Evolutionary conservation across 305 asterid genomes (phyloP), one percentile per base, ranked within the genome.

Genomic region (Rubia peregrina): DNA sequence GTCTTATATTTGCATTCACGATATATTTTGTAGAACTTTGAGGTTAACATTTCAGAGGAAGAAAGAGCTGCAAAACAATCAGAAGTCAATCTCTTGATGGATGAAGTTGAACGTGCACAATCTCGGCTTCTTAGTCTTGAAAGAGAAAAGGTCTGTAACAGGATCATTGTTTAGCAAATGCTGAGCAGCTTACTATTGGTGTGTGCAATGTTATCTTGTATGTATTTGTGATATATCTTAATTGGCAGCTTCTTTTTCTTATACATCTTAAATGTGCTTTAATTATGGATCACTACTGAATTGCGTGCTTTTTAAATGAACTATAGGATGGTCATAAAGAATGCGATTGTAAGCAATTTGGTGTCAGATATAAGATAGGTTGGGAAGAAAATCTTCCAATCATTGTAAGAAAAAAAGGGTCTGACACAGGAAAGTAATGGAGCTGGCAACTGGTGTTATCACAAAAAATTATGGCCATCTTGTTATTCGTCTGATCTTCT

Each of bases 61-160:
- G 97, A 90, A 40, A 80, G 88, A 80, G 99, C 97, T 65, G 79
- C 87, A 59, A 95, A 95, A 72, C 99, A 95, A 80, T 87, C 99
- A 24, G 99, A 95, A 86, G 88, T 88, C 78, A 92, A 85, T 84
- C 91, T 95, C 70, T 74, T 95, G 80, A 87, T 95, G 97, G 96
- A 95, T 82, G 99, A 95, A 86, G 94, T 95, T 81, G 99, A 95
- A 71, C 89, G 92, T 57, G 99, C 99, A 73, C 99, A 95, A 80
- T 76, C 92, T 75, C 97, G 97, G 75, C 99, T 95, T 72, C 80
- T 83, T 74, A 88, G 97, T 81, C 99, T 95, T 64, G 98, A 95
- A 78, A 95, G 99, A 84, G 97, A 95, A 82, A 95, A 92, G 99
- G 99, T 92, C 57, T 78, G 78, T 65, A 17, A 22, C 49, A 55